These are phyloP conservation scores for Melanomma pulvis-pyrius DNA, from an alignment of 495 filamentous ascomycete species.

Conservation along the genomic window DNA sequence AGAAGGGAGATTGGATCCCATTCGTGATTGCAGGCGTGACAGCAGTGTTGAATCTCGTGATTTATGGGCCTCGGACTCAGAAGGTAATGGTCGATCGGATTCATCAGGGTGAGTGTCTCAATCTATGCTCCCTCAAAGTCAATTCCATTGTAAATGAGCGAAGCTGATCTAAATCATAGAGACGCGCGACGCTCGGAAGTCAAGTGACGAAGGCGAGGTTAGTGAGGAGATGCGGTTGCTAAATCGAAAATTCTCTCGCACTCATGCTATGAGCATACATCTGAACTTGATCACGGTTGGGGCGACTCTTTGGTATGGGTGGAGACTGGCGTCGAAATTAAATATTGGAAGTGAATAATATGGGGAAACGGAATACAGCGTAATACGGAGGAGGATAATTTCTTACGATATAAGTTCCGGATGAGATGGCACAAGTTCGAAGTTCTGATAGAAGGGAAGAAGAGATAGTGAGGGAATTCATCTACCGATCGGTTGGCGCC, in stretches of 20 bases:
- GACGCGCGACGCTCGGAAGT: constrained; percentile 1
- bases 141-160: too few relatives aligned
- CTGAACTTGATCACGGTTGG: constrained; percentile 56
- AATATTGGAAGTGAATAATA: not conserved
- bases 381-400: too few relatives aligned
- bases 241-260: constrained; percentile 52
- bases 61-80: constrained; percentile 50
- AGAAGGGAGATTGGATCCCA: constrained; percentile 45
- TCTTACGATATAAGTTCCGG: too few relatives aligned
- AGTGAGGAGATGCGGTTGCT: constrained; percentile 47
- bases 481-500: too few relatives aligned
- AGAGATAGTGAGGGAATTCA: too few relatives aligned
- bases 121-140: not conserved
- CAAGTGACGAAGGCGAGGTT: not conserved
- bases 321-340: constrained; percentile 47
- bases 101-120: constrained; percentile 45
- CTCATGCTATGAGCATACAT: constrained; percentile 61
- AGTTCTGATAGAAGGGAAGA: too few relatives aligned
- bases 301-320: constrained; percentile 56
- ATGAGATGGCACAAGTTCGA: too few relatives aligned
- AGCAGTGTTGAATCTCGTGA: constrained; percentile 52
- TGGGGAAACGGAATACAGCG: not conserved
- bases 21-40: constrained; percentile 48
- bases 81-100: constrained; percentile 51
- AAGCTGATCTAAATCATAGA: constrained; percentile 8